These are phyloP conservation scores for Chlorella sorokiniana DNA, from an alignment of 139 green algal genomes.

Conservation along the genomic window DNA sequence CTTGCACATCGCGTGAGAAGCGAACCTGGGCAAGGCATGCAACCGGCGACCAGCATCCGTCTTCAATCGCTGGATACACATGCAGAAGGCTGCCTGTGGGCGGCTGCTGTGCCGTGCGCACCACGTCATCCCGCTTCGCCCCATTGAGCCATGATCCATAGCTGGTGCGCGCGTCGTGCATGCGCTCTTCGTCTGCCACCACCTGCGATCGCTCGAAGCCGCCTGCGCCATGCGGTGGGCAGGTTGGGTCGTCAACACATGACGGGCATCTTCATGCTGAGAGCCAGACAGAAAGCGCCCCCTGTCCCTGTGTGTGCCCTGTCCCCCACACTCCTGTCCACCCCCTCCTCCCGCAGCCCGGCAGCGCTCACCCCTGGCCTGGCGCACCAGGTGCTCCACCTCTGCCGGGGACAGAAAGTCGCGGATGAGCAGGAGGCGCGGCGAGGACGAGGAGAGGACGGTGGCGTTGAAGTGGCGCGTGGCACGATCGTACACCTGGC, in stretches of 20 bases:
- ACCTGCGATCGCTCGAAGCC: slow-evolving; percentile 25
- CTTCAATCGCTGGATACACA: too few species aligned
- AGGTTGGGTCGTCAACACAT: neutral
- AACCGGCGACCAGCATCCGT: too few species aligned
- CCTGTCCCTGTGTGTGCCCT: too few species aligned
- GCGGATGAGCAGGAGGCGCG: slow-evolving; percentile 18
- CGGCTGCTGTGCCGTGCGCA: neutral
- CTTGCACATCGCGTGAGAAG: neutral
- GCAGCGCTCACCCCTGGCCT: slow-evolving; percentile 11
- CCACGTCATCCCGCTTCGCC: slow-evolving; percentile 7
- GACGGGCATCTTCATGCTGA: too few species aligned
- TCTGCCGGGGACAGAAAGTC: slow-evolving; percentile 38
- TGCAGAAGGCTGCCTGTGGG: neutral
- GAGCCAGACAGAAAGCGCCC: too few species aligned
- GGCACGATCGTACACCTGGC: slow-evolving; percentile 35
- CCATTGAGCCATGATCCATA: slow-evolving; percentile 36
- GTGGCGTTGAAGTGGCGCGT: slow-evolving; percentile 34
- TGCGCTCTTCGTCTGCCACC: neutral
- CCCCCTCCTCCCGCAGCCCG: neutral
- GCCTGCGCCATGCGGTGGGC: neutral
- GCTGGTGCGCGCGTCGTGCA: slow-evolving; percentile 3
- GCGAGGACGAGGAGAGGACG: slow-evolving; percentile 4
- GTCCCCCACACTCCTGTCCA: too few species aligned
- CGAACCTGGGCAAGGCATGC: neutral
- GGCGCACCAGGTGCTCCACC: slow-evolving; percentile 41